Evolutionary conservation across 768 basidiomycete species (phyloP).

Genomic region (Dioszegia aurantiaca): DNA sequence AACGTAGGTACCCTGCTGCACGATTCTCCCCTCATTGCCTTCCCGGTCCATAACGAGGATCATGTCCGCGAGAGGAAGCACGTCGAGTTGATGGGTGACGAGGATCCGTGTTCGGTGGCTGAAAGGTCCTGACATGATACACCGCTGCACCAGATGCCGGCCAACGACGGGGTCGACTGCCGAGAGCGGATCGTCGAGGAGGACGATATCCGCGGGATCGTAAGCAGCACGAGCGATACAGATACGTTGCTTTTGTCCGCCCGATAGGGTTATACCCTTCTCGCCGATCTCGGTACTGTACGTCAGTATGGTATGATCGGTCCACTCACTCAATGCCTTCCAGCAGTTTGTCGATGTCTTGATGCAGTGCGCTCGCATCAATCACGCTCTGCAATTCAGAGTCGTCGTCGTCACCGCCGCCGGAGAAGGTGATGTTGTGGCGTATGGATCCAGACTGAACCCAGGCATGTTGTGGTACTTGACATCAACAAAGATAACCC

Average conservation of each 20-base stretch:
- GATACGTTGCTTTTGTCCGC: conserved; percentile 48
- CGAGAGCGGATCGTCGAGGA: conserved; percentile 58
- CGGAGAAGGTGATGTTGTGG: conserved; percentile 49
- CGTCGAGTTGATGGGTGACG: conserved; percentile 55
- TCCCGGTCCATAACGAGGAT: conserved; percentile 48
- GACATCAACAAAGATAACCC: background rate
- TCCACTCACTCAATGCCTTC: conserved; percentile 52
- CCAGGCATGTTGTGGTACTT: conserved; percentile 50
- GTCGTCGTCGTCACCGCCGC: conserved; percentile 5
- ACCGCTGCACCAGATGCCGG: conserved; percentile 64
- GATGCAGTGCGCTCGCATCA: conserved; percentile 42
- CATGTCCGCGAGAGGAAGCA: conserved; percentile 45
- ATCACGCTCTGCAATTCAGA: conserved; percentile 36
- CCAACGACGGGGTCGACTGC: conserved; percentile 77
- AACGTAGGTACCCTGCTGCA: conserved; percentile 64
- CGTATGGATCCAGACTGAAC: conserved; percentile 46
- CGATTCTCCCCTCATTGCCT: conserved; percentile 52
- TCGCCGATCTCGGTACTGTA: conserved; percentile 70
- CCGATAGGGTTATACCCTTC: conserved; percentile 59
- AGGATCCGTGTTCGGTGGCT: conserved; percentile 62
- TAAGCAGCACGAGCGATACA: conserved; percentile 46
- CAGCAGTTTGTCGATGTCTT: conserved; percentile 35
- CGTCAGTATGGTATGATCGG: conserved; percentile 51
- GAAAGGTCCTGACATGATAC: conserved; percentile 55
- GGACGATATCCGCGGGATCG: conserved; percentile 36